Evolutionary conservation across 441 rosid species (phyloP), one percentile per base, ranked within the genome.

Genomic region (Jatropha multifida): DNA sequence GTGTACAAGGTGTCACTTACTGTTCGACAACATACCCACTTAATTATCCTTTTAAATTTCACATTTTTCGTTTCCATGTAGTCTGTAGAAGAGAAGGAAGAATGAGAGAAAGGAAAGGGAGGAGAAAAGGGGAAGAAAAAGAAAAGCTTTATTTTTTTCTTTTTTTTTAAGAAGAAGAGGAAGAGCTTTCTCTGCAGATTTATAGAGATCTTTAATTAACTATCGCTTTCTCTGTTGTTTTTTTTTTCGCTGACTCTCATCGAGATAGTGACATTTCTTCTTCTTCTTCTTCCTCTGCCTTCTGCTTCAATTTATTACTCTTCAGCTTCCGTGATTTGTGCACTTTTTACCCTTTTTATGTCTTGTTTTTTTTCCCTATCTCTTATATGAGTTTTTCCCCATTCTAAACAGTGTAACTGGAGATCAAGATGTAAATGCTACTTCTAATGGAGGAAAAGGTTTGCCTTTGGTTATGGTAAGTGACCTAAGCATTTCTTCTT

Each of bases 261-360:
- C 85, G 68, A 23, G 85, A 85, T 69, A 85, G 82, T 78, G 88
- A 83, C 84, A 62, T 79, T 37, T 82, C 80, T 60, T 78, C 77
- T 65, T 78, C 77, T 65, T 67, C 69, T 44, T 60, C 60, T 61
- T 14, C 65, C 52, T 65, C 64, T 77, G 63, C 65, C 48, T 7
- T 15, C 17, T 54, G 32, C 61, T 65, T 17, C 61, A n/a, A 18
- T 26, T 55, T 51, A 4, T 23, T 51, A 32, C 32, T 48, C 5
- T 65, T 70, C 62, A 49, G 54, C 81, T 80, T 82, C 85, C 82
- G 79, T 76, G 71, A 78, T 85, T 76, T 80, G 17, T 78, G 80
- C 80, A 65, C 17, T 68, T 32, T 5, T 17, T 68, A 40, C 10
- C n/a, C 69, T 51, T 64, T 48, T 37, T 18, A 2, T 70, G 65